Evolutionary conservation across 225 moss, liverwort and hornwort genomes (phyloP), one percentile per base, ranked within the genome.

Genomic region (Antitrichia curtipendula): DNA sequence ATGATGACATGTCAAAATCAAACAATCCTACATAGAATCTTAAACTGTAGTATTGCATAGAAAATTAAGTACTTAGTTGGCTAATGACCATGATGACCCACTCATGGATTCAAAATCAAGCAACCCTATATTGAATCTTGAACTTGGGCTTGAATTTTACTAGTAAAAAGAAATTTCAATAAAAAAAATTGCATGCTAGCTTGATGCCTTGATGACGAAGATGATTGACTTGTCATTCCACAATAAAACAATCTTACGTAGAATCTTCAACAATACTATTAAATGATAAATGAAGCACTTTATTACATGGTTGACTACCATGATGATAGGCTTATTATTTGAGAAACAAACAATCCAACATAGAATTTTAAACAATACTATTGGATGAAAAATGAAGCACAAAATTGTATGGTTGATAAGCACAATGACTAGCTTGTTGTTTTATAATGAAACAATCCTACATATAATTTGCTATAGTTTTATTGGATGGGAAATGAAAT

Each of bases 71-170:
- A 29, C 4, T 43, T 75, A 8, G 22, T 13, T 52, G 13, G 8
- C 1, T 32, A 0, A 75, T 49, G 12, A 50, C 8, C 2, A 5
- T 1, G 0, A 21, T 34, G 8, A 13, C 1, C 8, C 0, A 13
- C 21, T 75, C 0, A 0, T 74, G 2, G 20, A 49, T 49, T 50
- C 75, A 50, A 34, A 50, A 75, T 21, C 7, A 22, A 71, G 9
- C 9, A 50, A 8, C 21, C 21, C 1, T 32, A 21, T 13, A 2
- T 34, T 13, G 22, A 34, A 75, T 50, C 34, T 52, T 52, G 3
- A 75, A 75, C 1, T 12, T 0, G 1, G 3, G 1, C 7, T 19
- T 49, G 0, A 49, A 49, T 31, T 74, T 1, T 74, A 32, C 2
- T 12, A 49, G 7, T 21, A 31, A 20, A 34, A 1, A 2, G 1